Conservation (phyloP, 1,284 basidiomycete genomes). For the Pisolithus thermaeus region DNA sequence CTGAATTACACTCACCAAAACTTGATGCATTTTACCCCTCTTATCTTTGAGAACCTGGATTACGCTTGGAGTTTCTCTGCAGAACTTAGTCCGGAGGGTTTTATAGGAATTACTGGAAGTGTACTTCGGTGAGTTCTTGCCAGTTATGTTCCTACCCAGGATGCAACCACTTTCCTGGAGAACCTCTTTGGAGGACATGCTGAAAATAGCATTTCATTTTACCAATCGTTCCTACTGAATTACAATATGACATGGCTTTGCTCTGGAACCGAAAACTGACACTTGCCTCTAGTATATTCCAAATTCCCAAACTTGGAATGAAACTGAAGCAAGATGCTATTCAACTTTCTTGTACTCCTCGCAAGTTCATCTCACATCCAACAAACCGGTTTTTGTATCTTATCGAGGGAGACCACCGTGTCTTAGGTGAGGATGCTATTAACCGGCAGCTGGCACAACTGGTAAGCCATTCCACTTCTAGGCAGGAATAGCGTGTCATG, state of each 20-base stretch:
- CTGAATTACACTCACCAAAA: conserved; percentile 96
- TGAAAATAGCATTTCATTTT: conserved; percentile 25
- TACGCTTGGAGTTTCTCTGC: conserved; percentile 96
- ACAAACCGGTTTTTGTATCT: conserved; percentile 79
- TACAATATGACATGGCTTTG: background rate
- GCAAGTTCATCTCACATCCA: conserved; percentile 89
- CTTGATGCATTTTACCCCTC: conserved; percentile 92
- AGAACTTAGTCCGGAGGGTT: conserved; percentile 92
- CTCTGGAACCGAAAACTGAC: background rate
- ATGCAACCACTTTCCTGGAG: conserved; percentile 33
- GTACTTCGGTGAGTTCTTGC: conserved; percentile 66
- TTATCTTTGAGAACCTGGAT: conserved; percentile 95
- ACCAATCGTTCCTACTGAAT: conserved; percentile 46
- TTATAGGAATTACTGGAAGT: conserved; percentile 95
- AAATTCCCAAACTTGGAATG: conserved; percentile 88
- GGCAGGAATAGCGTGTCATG: background rate
- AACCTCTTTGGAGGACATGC: conserved; percentile 29
- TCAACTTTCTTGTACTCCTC: conserved; percentile 89
- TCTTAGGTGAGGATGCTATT: conserved; percentile 67
- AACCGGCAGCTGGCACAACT: conserved; percentile 63
- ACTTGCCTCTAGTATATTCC: conserved; percentile 73
- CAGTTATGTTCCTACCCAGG: conserved; percentile 10
- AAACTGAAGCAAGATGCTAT: conserved; percentile 94
- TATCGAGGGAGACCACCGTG: conserved; percentile 92
- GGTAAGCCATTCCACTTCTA: conserved; percentile 37